Percentiles rank a stretch among this genome's conserved stretches.
Conservation (phyloP, 805 yeast species). For the Dipodascopsis uninucleata region DNA sequence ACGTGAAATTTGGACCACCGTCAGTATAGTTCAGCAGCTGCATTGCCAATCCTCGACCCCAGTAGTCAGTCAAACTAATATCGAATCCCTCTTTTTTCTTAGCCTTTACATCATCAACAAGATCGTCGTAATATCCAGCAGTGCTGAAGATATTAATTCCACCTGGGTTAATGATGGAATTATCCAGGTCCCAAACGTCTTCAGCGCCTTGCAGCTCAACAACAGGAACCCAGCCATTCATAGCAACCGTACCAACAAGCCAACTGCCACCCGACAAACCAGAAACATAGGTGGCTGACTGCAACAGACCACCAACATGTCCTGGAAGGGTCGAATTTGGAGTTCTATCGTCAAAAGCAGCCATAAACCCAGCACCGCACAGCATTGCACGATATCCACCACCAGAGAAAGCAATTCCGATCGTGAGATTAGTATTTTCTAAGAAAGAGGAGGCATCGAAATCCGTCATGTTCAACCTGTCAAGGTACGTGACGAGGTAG, state of each 20-base stretch:
- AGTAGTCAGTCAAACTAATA: constrained; percentile 67
- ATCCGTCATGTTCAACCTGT: constrained; percentile 45
- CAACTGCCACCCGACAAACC: constrained; percentile 85
- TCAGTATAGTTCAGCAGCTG: constrained; percentile 62
- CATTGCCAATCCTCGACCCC: constrained; percentile 74
- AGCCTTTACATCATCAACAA: constrained; percentile 44
- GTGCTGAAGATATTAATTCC: constrained; percentile 53
- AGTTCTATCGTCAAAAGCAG: constrained; percentile 74
- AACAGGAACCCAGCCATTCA: constrained; percentile 66
- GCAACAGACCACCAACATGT: constrained; percentile 70
- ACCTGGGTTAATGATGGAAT: constrained; percentile 54
- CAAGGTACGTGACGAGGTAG: constrained; percentile 43
- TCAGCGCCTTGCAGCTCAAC: constrained; percentile 47
- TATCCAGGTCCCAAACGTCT: constrained; percentile 61
- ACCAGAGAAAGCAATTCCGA: constrained; percentile 62
- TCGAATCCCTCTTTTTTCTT: constrained; percentile 64
- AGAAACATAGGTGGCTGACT: constrained; percentile 61
- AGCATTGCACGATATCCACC: constrained; percentile 92
- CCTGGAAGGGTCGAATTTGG: constrained; percentile 45
- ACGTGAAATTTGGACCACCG: constrained; percentile 62
- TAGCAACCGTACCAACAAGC: constrained; percentile 63
- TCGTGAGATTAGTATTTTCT: constrained; percentile 28
- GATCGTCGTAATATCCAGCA: constrained; percentile 42
- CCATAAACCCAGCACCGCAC: constrained; percentile 74
- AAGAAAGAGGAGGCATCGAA: constrained; percentile 42